A percentile compares a stretch with the other conserved stretches of the same genome.
These are phyloP conservation scores for Mangifera indica DNA, from an alignment of 345 rosid genomes.

Conservation along the genomic window DNA sequence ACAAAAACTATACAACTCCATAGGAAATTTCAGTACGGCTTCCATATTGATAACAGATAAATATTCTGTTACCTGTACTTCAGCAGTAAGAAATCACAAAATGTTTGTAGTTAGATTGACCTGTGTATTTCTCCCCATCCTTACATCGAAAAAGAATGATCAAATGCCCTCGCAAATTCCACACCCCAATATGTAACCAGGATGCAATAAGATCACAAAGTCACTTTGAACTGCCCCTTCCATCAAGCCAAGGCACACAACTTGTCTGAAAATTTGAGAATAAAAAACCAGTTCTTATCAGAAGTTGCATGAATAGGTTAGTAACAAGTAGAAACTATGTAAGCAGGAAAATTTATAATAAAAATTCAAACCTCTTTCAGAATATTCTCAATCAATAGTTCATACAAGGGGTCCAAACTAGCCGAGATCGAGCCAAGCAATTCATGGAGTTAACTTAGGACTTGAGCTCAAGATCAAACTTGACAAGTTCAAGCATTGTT, in stretches of 20 bases:
- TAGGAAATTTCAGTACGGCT: background rate
- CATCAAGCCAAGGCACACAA: constrained; percentile 62
- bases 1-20: too few species aligned
- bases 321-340: background rate
- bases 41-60: background rate
- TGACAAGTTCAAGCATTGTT: too few species aligned
- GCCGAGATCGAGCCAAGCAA: too few species aligned
- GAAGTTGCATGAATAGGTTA: background rate
- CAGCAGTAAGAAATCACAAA: background rate
- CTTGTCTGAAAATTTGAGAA: constrained; percentile 49
- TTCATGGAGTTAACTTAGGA: too few species aligned
- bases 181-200: background rate
- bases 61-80: background rate
- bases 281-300: constrained; percentile 8
- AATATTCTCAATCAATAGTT: background rate
- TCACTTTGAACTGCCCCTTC: background rate
- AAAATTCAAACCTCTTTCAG: background rate
- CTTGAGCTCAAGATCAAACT: too few species aligned
- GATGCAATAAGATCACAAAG: background rate
- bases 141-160: constrained; percentile 28
- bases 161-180: background rate
- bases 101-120: constrained; percentile 10
- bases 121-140: constrained; percentile 9
- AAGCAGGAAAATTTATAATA: background rate
- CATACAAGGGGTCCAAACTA: background rate